These are phyloP conservation scores for Volutella citrinella DNA, from an alignment of 2,329 filamentous ascomycete genomes.

Conservation along the genomic window DNA sequence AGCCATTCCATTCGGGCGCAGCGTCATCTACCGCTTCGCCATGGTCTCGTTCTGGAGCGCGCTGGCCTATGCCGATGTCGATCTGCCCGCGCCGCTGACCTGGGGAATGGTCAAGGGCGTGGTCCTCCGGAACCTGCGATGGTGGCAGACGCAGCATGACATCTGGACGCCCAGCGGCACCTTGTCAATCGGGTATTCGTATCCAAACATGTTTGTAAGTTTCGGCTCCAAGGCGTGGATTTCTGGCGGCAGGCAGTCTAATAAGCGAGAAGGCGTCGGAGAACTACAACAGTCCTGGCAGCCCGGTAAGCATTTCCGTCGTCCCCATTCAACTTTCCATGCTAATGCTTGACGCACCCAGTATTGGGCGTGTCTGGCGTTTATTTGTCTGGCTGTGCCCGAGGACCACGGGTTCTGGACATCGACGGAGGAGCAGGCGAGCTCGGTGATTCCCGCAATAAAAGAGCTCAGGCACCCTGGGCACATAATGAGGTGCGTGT, in stretches of 20 bases:
- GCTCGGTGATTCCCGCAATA: constrained; percentile 52
- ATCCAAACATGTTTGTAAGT: constrained; percentile 70
- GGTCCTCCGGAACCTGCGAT: constrained; percentile 69
- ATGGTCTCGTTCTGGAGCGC: constrained; percentile 85
- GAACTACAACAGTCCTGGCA: constrained; percentile 78
- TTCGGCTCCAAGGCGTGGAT: constrained; percentile 2
- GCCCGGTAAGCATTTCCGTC: constrained; percentile 53
- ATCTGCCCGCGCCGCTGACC: constrained; percentile 67
- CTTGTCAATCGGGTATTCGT: constrained; percentile 72
- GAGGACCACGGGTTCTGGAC: constrained; percentile 73
- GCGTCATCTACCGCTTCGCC: constrained; percentile 77
- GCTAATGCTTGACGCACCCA: constrained; percentile 27
- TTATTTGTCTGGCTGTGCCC: constrained; percentile 69
- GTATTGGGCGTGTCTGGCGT: constrained; percentile 78
- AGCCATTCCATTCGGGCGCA: constrained; percentile 73
- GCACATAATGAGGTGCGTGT: constrained; percentile 61
- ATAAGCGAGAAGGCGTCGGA: constrained; percentile 69
- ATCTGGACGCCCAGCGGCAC: constrained; percentile 76
- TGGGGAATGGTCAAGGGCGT: constrained; percentile 81
- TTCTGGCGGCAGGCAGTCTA: too few species aligned
- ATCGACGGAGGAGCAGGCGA: constrained; percentile 60
- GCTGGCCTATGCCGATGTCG: constrained; percentile 71
- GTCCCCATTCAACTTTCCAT: not conserved
- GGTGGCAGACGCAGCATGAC: constrained; percentile 73
- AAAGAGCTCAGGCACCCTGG: constrained; percentile 65